Base-by-base conservation (phyloP, 2,329 filamentous ascomycete species). In the Canariomyces notabilis region DNA sequence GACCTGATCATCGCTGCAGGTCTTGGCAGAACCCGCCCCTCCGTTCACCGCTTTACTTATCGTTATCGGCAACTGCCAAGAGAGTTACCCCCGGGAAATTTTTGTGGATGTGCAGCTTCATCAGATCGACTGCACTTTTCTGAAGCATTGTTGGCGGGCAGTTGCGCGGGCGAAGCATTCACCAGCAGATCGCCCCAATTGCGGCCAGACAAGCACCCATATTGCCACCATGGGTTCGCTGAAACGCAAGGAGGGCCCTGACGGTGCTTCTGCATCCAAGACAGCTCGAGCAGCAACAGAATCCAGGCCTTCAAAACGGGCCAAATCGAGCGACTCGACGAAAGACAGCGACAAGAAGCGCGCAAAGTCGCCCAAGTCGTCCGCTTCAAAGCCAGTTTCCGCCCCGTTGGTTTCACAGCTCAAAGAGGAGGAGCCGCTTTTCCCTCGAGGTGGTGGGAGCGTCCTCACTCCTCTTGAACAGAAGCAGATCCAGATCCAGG, bases 401-500 rank as follows among this genome's bases (percentile, higher is more conserved):
- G 42, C 51, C 5, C 46, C 58, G 2, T 51, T 70, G 22, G 62
- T 77, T 44, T 73, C 75, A 31, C 61, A 71, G 9, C 62, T 79
- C 41, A 81, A 76, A 64, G 85, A 93, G 55, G 93, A 97, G 56
- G 93, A 96, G 63, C 83, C 83, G 26, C 76, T 91, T 36, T 98
- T 98, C 60, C 91, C 93, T 56, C 82, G 93, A 75, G 93, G 93
- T 46, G 94, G 93, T 35, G 91, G 82, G 43, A 94, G 88, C 62
- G 76, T 95, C 42, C 72, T 98, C 63, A 96, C 93, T 2, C 90
- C 93, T 16, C 73, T 98, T 42, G 93, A 98, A 66, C 87, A 94
- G 64, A 96, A 95, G 70, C 89, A 97, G 67, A 97, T 98, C 53
- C 85, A 93, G 60, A 84, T 94, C 48, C 86, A 97, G 67, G 93